Base-by-base conservation (phyloP, 192 early-diverging fungal species). In the Lobosporangium transversale region DNA sequence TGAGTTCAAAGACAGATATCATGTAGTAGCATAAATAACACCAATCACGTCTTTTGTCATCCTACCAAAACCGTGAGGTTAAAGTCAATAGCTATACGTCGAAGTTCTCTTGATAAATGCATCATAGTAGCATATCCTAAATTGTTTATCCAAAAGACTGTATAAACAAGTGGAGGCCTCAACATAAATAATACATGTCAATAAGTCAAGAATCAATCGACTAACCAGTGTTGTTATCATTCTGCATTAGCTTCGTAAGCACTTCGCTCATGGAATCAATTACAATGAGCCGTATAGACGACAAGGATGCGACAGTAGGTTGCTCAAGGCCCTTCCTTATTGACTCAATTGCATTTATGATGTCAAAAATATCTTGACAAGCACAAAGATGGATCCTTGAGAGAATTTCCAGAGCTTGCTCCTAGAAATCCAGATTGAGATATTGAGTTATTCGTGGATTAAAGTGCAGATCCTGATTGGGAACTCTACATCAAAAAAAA, bases 71-170 rank as follows among this genome's bases (percentile, higher is more conserved):
- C 44, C 8, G 48, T 48, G 0, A 62, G 17, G 36, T 24, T 26
- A 51, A 60, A 60, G 23, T 67, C 64, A 10, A 26, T 33, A n/a
- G 73, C 64, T 21, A 76, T 11, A 15, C 26, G 40, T 1, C 73
- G 51, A 10, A 76, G 53, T 36, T 62, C 58, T n/a, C 73, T 37
- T 6, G 58, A 33, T 1, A 51, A 50, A 48, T 76, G 64, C 43
- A 76, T 76, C 58, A 76, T 67, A 8, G 73, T 76, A 5, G 73
- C 73, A 43, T 61, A 65, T 23, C 73, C n/a, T n/a, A n/a, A n/a
- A n/a, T n/a, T n/a, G n/a, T n/a, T n/a, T n/a, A n/a, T n/a, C n/a
- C n/a, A n/a, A n/a, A n/a, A n/a, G n/a, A n/a, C 73, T 53, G 53
- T 15, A 7, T 47, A 2, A 35, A 43, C 6, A 15, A 0, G 24